phyloP scores from a whole-genome alignment of 768 basidiomycete genomes.

The Pholiota conissans region DNA sequence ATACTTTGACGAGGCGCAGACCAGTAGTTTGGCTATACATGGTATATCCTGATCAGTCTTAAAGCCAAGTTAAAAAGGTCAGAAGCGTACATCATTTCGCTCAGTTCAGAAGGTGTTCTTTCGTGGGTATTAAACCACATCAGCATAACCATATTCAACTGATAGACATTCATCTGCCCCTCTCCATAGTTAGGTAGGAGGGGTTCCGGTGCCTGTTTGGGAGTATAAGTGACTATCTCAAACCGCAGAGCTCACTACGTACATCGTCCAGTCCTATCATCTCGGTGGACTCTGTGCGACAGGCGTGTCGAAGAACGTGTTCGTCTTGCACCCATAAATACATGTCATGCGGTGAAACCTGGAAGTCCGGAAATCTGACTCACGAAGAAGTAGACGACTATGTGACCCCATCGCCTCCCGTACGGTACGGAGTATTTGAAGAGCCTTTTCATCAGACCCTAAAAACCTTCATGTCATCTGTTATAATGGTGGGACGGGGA shows the following conservation, averaged over 20 bases:
- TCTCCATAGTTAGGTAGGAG: constrained; percentile 7
- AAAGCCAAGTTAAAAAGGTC: neutral
- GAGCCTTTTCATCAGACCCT: constrained; percentile 33
- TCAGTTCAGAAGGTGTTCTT: constrained; percentile 1
- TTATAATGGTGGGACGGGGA: neutral
- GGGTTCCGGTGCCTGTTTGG: constrained; percentile 4
- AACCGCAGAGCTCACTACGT: neutral
- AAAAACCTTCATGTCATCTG: neutral
- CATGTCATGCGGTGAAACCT: neutral
- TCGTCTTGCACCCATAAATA: constrained; percentile 3
- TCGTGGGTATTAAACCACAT: constrained; percentile 10
- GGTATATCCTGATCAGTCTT: neutral
- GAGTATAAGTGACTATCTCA: neutral
- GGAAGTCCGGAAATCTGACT: constrained; percentile 2
- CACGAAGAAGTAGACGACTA: constrained; percentile 34
- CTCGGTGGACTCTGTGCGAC: neutral
- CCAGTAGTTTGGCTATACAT: constrained; percentile 9
- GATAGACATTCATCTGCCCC: constrained; percentile 4
- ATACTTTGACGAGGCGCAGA: constrained; percentile 3
- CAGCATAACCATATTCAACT: constrained; percentile 6
- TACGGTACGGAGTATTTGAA: constrained; percentile 30
- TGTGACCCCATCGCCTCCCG: constrained; percentile 32
- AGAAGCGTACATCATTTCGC: constrained; percentile 2
- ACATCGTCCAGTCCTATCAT: constrained; percentile 19
- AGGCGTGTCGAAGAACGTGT: constrained; percentile 12